Evolutionary conservation across 805 yeast species (phyloP).

Genomic region (Cyberlindnera mrakii): DNA sequence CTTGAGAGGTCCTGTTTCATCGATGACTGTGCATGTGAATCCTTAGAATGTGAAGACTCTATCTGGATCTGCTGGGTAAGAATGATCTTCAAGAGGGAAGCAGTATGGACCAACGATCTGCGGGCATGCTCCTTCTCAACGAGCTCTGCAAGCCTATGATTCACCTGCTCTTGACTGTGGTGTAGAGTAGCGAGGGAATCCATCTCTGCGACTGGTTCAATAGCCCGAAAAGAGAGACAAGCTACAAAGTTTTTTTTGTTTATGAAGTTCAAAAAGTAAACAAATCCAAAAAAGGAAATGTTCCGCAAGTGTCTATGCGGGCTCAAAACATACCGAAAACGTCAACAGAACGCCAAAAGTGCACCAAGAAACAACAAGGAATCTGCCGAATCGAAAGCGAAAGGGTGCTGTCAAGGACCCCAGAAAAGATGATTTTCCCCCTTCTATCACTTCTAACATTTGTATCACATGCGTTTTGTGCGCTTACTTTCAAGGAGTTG

Average conservation of each 20-base stretch:
- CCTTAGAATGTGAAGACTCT: conserved; percentile 10
- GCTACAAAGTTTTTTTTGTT: neutral
- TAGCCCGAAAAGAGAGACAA: neutral
- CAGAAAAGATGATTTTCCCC: neutral
- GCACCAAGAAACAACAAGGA: too few relatives aligned
- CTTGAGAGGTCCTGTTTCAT: conserved; percentile 19
- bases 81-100: conserved; percentile 13
- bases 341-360: too few relatives aligned
- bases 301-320: neutral
- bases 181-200: neutral
- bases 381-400: too few relatives aligned
- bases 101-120: conserved; percentile 14
- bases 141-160: conserved; percentile 1
- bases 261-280: neutral
- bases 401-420: neutral
- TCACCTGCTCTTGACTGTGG: conserved; percentile 6
- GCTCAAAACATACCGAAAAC: too few relatives aligned
- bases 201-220: too few relatives aligned
- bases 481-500: conserved; percentile 13
- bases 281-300: conserved; percentile 1
- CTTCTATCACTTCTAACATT: neutral
- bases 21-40: conserved; percentile 8
- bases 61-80: conserved; percentile 14
- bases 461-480: conserved; percentile 1
- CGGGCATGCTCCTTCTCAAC: conserved; percentile 12